These are phyloP conservation scores for Suaeda aralocaspica DNA, from an alignment of 148 eudicot species.

Conservation along the genomic window DNA sequence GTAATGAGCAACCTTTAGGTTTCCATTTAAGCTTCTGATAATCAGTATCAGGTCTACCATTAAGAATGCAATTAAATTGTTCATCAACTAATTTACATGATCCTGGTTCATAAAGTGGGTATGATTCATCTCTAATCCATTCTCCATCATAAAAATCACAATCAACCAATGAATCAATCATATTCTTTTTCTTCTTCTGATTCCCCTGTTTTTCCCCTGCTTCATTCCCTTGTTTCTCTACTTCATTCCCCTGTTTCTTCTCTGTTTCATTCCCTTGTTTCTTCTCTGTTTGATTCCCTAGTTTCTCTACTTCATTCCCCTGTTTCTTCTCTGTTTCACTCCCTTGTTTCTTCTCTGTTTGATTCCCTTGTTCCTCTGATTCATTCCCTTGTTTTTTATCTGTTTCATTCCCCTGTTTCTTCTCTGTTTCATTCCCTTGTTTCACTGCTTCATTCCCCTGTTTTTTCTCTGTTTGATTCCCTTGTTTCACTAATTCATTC, in stretches of 20 bases:
- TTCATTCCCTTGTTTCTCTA: constrained; percentile 27
- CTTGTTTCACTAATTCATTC: too few relatives aligned
- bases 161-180: constrained; percentile 41
- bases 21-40: constrained; percentile 56
- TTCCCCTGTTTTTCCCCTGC: too few relatives aligned
- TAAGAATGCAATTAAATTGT: constrained; percentile 59
- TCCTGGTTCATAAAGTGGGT: constrained; percentile 67
- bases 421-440: too few relatives aligned
- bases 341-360: constrained; percentile 32
- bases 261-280: constrained; percentile 28
- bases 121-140: constrained; percentile 65
- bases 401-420: constrained; percentile 27
- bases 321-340: too few relatives aligned
- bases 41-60: constrained; percentile 69
- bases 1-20: constrained; percentile 61
- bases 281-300: too few relatives aligned
- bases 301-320: constrained; percentile 8
- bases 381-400: too few relatives aligned
- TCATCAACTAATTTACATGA: constrained; percentile 69
- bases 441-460: constrained; percentile 8
- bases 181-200: constrained; percentile 20
- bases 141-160: constrained; percentile 72
- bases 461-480: too few relatives aligned
- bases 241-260: too few relatives aligned
- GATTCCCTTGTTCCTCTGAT: too few relatives aligned